These are phyloP conservation scores for Penicillium vulpinum DNA, from an alignment of 2,329 filamentous ascomycete species.

Conservation along the genomic window DNA sequence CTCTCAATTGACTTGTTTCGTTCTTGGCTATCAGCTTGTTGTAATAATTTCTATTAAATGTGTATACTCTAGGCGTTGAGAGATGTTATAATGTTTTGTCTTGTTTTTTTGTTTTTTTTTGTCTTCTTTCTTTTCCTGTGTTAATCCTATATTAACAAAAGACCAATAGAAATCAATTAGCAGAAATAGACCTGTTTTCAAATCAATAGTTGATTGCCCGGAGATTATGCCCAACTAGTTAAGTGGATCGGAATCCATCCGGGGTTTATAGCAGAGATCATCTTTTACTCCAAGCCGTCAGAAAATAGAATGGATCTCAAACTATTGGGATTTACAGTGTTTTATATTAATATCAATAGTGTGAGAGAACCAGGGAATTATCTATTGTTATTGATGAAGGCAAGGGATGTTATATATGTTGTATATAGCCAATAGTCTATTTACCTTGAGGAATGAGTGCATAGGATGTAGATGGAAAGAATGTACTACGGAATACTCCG, in stretches of 20 bases:
- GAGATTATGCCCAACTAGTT: neutral
- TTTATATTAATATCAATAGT: conserved; percentile 1
- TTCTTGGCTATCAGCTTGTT: too few species aligned
- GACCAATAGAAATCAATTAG: neutral
- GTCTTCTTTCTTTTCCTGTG: neutral
- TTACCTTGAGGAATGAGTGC: too few species aligned
- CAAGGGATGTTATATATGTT: too few species aligned
- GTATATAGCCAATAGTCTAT: neutral
- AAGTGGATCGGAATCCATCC: neutral
- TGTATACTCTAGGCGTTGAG: neutral
- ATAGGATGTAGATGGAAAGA: too few species aligned
- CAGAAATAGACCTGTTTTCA: neutral
- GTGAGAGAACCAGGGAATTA: neutral
- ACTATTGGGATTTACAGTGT: neutral
- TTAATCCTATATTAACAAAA: neutral
- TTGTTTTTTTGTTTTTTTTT: neutral
- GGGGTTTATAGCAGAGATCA: neutral
- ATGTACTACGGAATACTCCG: too few species aligned
- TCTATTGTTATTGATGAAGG: neutral
- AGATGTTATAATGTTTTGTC: neutral
- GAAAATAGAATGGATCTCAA: neutral
- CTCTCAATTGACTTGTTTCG: too few species aligned
- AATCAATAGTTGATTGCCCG: conserved; percentile 1
- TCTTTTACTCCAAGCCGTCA: neutral
- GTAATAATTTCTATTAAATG: conserved; percentile 1